A percentile compares a stretch with the other conserved stretches of the same genome.
Conservation (phyloP, 179 eudicot genomes). For the Camellia oleifera region DNA sequence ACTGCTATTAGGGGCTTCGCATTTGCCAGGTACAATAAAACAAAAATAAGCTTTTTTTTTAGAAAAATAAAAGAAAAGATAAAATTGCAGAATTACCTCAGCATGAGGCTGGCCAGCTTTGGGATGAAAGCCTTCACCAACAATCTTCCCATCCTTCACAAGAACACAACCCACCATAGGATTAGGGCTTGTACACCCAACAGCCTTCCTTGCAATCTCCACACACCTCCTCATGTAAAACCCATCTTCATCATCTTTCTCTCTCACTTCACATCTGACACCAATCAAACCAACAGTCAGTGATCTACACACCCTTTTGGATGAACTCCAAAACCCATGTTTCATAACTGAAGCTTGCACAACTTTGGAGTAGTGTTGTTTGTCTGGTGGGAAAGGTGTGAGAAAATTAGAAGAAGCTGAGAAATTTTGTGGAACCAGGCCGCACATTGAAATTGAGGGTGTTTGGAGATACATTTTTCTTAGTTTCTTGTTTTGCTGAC, state of each 20-base stretch:
- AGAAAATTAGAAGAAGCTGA: conserved; percentile 10
- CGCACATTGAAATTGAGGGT: conserved; percentile 24
- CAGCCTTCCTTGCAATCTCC: conserved; percentile 70
- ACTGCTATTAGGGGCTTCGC: no score
- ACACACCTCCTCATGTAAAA: conserved; percentile 82
- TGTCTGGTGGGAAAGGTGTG: conserved; percentile 5
- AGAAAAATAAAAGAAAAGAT: no score
- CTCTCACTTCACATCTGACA: conserved; percentile 35
- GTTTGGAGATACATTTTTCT: conserved; percentile 36
- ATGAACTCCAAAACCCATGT: conserved; percentile 34
- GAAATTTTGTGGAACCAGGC: conserved; percentile 6
- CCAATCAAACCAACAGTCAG: conserved; percentile 21
- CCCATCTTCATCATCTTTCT: conserved; percentile 32
- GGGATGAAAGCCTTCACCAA: conserved; percentile 99
- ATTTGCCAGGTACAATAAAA: no score
- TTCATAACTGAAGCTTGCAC: conserved; percentile 19
- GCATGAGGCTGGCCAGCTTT: conserved; percentile 98
- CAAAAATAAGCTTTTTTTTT: no score
- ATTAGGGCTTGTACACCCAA: conserved; percentile 92
- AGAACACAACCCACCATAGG: conserved; percentile 98
- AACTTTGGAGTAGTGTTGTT: conserved; percentile 1
- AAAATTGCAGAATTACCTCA: conserved; percentile 45
- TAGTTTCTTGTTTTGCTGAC: not conserved
- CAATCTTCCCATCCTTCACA: conserved; percentile 78
- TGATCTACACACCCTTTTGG: conserved; percentile 30